phyloP scores from a whole-genome alignment of 2,329 filamentous ascomycete genomes.

The Aureobasidium zeae region DNA sequence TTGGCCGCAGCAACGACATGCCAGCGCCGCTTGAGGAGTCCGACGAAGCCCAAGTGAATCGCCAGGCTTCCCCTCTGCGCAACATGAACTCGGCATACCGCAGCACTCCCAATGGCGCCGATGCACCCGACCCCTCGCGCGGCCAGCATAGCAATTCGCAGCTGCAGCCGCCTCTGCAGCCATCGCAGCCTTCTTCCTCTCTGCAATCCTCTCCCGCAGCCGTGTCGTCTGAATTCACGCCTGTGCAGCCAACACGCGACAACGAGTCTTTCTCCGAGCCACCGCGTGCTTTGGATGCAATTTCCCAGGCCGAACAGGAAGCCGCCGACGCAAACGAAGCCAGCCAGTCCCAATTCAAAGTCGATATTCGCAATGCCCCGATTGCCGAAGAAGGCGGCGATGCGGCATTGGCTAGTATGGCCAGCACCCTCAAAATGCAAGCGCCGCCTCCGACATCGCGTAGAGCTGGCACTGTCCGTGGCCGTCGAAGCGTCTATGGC shows the following conservation, averaged over 20 bases:
- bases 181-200: conserved; percentile 8
- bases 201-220: conserved; percentile 4
- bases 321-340: conserved; percentile 46
- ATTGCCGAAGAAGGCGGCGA: conserved; percentile 69
- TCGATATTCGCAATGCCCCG: conserved; percentile 69
- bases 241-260: conserved; percentile 45
- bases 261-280: conserved; percentile 70
- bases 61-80: conserved; percentile 26
- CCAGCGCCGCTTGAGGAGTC: conserved; percentile 33
- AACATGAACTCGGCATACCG: conserved; percentile 4
- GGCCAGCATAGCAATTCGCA: conserved; percentile 29
- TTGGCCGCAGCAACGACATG: conserved; percentile 54
- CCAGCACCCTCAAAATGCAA: conserved; percentile 58
- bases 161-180: conserved; percentile 25
- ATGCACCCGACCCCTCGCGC: conserved; percentile 15
- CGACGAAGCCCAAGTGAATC: conserved; percentile 22
- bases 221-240: conserved; percentile 17
- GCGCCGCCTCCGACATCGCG: conserved; percentile 44
- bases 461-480: conserved; percentile 64
- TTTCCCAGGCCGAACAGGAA: conserved; percentile 65
- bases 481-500: conserved; percentile 78
- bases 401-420: conserved; percentile 63
- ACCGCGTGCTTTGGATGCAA: conserved; percentile 46
- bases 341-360: conserved; percentile 57
- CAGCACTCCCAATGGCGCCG: conserved; percentile 7